phyloP scores from a whole-genome alignment of 192 early-diverging fungal species.

The Coemansia asiatica region DNA sequence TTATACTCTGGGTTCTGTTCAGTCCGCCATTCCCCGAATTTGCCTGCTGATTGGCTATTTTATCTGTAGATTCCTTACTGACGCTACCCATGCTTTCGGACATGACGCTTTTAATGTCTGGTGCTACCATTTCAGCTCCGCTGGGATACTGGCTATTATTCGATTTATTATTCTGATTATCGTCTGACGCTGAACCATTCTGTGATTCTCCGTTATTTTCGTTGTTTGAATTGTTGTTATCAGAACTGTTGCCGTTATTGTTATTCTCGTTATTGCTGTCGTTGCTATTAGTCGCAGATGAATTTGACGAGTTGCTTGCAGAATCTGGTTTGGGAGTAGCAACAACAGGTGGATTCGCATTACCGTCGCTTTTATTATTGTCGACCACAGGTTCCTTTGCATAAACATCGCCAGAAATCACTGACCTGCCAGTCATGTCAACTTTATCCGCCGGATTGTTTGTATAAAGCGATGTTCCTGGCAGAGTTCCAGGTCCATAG shows the following conservation, averaged over 20 bases:
- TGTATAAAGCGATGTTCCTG: not conserved
- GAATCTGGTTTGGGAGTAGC: not conserved
- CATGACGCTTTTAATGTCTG: too few relatives aligned
- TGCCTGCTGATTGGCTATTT: not conserved
- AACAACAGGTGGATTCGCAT: not conserved
- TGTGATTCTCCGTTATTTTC: not conserved
- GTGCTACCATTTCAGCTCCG: too few relatives aligned
- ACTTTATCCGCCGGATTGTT: not conserved
- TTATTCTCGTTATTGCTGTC: not conserved
- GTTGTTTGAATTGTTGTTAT: not conserved
- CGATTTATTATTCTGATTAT: too few relatives aligned
- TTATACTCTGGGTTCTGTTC: conserved; percentile 1
- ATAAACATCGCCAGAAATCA: not conserved
- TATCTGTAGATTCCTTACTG: not conserved
- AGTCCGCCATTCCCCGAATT: not conserved
- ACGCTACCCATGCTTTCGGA: not conserved
- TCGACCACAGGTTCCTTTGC: not conserved
- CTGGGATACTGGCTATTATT: too few relatives aligned
- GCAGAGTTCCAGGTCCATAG: not conserved
- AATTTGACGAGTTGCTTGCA: not conserved
- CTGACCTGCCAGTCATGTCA: not conserved
- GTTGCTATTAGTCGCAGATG: not conserved
- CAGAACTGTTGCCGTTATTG: not conserved
- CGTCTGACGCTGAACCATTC: not conserved
- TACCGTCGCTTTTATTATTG: not conserved